These are phyloP conservation scores for Phlebiopsis gigantea DNA, from an alignment of 768 basidiomycete genomes.

Conservation along the genomic window DNA sequence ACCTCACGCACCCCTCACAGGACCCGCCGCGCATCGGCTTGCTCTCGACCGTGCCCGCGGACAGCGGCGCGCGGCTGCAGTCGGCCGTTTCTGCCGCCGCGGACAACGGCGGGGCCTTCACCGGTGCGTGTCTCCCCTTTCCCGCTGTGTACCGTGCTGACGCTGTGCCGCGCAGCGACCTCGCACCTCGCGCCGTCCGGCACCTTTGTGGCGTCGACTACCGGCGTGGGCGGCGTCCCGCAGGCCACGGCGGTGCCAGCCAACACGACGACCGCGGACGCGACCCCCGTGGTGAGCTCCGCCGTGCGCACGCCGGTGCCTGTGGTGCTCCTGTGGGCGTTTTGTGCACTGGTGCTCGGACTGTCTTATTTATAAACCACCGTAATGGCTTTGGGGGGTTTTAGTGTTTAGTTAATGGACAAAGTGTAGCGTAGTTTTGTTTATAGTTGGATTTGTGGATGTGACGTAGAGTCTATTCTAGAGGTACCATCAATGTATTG, in stretches of 20 bases:
- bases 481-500: no score
- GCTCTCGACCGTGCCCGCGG: slow-evolving; percentile 59
- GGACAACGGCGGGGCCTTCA: slow-evolving; percentile 26
- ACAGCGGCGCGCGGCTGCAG: slow-evolving; percentile 39
- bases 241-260: slow-evolving; percentile 13
- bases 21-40: slow-evolving; percentile 70
- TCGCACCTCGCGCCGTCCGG: slow-evolving; percentile 38
- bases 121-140: slow-evolving; percentile 17
- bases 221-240: slow-evolving; percentile 17
- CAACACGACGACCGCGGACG: not conserved
- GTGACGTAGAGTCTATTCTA: no score
- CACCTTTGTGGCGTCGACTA: slow-evolving; percentile 16
- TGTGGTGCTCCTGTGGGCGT: no score
- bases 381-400: no score
- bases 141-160: not conserved
- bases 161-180: slow-evolving; percentile 26
- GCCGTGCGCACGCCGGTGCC: not conserved
- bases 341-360: no score
- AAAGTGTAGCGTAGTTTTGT: no score
- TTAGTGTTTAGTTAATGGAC: no score
- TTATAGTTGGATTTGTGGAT: no score
- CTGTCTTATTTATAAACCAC: no score
- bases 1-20: slow-evolving; percentile 58
- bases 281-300: not conserved
- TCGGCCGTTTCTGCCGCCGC: slow-evolving; percentile 29